These are phyloP conservation scores for Metschnikowia rubicola DNA, from an alignment of 805 yeast species.

Conservation along the genomic window DNA sequence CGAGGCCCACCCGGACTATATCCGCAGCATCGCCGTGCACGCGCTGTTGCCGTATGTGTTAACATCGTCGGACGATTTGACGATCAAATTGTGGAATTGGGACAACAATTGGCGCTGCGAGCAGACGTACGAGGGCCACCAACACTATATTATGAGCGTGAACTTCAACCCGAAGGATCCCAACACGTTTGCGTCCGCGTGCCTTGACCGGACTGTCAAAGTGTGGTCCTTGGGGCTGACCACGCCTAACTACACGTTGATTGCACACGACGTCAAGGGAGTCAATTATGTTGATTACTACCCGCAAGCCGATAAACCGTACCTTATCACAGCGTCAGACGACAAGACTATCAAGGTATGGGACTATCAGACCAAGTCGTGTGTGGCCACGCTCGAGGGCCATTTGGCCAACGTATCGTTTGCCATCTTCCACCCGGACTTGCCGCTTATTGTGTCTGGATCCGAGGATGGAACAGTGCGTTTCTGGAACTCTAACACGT, in stretches of 20 bases:
- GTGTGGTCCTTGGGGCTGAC: conserved; percentile 92
- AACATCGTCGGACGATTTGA: conserved; percentile 88
- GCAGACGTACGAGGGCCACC: conserved; percentile 92
- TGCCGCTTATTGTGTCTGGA: conserved; percentile 92
- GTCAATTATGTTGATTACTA: conserved; percentile 96
- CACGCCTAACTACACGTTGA: conserved; percentile 85
- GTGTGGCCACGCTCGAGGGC: conserved; percentile 92
- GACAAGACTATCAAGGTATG: conserved; percentile 85
- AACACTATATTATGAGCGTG: conserved; percentile 90
- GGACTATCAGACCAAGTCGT: conserved; percentile 96
- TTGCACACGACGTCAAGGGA: conserved; percentile 89
- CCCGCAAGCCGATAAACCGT: conserved; percentile 97
- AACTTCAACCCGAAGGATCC: conserved; percentile 97
- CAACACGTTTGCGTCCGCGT: conserved; percentile 95
- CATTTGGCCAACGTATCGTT: conserved; percentile 93
- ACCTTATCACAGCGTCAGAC: conserved; percentile 86
- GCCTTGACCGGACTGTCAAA: conserved; percentile 93
- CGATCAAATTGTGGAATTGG: conserved; percentile 97
- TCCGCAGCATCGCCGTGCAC: conserved; percentile 89
- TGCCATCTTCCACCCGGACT: conserved; percentile 97
- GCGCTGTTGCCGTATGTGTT: conserved; percentile 87
- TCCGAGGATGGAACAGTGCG: conserved; percentile 94
- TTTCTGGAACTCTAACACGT: conserved; percentile 93
- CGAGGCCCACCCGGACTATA: conserved; percentile 97
- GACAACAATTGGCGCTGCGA: conserved; percentile 87